A percentile compares a stretch with the other conserved stretches of the same genome.
These are phyloP conservation scores for Microdochium nivale DNA, from an alignment of 2,329 filamentous ascomycete species.

Conservation along the genomic window DNA sequence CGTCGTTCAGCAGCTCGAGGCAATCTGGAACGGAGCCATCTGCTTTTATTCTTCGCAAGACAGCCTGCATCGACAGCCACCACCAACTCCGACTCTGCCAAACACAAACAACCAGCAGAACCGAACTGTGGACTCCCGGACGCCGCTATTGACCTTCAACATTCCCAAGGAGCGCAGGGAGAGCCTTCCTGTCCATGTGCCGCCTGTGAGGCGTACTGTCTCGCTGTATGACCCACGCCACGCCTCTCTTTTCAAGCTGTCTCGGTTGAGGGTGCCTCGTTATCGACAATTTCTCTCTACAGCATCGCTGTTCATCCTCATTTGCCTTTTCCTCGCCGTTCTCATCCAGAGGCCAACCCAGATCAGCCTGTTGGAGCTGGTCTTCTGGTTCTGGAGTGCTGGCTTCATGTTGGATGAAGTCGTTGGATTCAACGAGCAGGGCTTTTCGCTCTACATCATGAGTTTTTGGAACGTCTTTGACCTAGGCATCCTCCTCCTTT, in stretches of 20 bases:
- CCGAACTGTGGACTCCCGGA: constrained; percentile 34
- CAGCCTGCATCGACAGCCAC: constrained; percentile 60
- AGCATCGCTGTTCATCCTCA: constrained; percentile 73
- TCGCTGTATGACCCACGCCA: constrained; percentile 85
- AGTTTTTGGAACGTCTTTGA: constrained; percentile 98
- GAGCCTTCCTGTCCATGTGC: constrained; percentile 22
- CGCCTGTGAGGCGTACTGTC: constrained; percentile 60
- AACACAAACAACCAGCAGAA: constrained; percentile 14
- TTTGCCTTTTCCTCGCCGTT: constrained; percentile 79
- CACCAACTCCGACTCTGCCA: constrained; percentile 15
- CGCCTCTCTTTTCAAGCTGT: constrained; percentile 86
- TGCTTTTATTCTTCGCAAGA: constrained; percentile 89
- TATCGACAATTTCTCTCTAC: constrained; percentile 90
- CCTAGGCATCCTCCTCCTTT: constrained; percentile 75
- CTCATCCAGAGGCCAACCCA: constrained; percentile 64
- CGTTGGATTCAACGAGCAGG: constrained; percentile 93
- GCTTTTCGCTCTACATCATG: constrained; percentile 93
- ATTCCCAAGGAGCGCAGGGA: constrained; percentile 19
- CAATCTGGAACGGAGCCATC: constrained; percentile 93
- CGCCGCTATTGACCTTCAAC: constrained; percentile 39
- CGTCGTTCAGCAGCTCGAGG: constrained; percentile 90
- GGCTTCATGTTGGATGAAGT: constrained; percentile 96
- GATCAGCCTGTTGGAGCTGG: constrained; percentile 75
- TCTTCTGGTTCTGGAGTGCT: constrained; percentile 97
- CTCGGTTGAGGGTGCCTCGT: constrained; percentile 78